Evolutionary conservation across 176 grass and related monocot species (phyloP).

Genomic region (Sorghum bicolor): DNA sequence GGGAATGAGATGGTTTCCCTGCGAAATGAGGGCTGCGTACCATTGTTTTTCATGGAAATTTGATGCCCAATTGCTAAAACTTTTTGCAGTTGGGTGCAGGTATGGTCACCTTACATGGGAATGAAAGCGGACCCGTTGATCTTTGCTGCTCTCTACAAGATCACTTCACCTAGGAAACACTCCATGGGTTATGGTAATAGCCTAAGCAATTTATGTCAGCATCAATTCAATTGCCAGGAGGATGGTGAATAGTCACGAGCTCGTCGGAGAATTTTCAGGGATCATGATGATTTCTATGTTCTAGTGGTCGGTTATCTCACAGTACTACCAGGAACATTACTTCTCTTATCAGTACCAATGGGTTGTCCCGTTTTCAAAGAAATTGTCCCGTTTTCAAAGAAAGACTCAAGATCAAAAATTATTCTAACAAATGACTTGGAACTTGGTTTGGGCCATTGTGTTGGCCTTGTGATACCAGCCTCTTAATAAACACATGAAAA

Average conservation of each 20-base stretch:
- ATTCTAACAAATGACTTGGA: neutral
- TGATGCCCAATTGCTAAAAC: too few relatives aligned
- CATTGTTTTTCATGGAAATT: neutral
- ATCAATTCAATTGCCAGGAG: too few relatives aligned
- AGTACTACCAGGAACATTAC: neutral
- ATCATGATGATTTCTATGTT: neutral
- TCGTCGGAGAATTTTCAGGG: neutral
- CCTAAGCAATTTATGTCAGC: neutral
- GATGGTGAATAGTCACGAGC: too few relatives aligned
- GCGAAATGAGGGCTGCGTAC: neutral
- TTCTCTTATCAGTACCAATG: neutral
- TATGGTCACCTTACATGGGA: slow-evolving; percentile 97
- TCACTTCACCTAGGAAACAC: slow-evolving; percentile 67
- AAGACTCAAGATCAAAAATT: neutral
- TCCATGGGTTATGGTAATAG: slow-evolving; percentile 73
- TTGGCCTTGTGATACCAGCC: neutral
- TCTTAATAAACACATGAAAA: neutral
- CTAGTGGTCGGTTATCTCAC: neutral
- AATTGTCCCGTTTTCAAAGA: neutral
- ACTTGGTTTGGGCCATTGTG: neutral
- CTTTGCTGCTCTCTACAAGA: slow-evolving; percentile 69
- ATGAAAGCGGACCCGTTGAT: slow-evolving; percentile 75
- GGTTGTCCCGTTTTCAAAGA: neutral
- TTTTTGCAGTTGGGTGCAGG: slow-evolving; percentile 23
- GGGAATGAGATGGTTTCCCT: neutral